Base-by-base conservation (phyloP, 2,329 filamentous ascomycete species). In the Hypocreales sp. region DNA sequence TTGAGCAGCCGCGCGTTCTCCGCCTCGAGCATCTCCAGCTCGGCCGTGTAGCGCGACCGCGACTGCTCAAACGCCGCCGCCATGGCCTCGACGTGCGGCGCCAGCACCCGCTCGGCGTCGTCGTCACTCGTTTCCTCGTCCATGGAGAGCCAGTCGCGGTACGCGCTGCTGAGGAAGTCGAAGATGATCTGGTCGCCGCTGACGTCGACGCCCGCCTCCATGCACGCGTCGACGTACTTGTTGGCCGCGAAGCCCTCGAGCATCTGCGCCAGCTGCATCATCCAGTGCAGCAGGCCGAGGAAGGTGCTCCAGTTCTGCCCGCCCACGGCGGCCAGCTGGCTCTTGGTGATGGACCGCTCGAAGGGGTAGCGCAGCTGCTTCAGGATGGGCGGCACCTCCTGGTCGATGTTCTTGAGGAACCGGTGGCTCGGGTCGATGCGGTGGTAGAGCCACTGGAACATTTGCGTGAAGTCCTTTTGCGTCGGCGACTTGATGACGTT, bases 281-380 rank as follows among this genome's bases (percentile, higher is more conserved):
- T 87, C 90, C 90, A 98, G 56, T 98, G 86, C 27, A 98, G 63
- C 48, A 98, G 61, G 0, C 86, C 90, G 9, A 98, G 61, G 44
- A 98, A 95, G 0, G 83, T 90, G 35, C 79, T 79, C 90, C 90
- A 98, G 47, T 95, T 95, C 53, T 93, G 84, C 3, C 86, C 87
- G 38, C 90, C 90, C 0, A 95, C 90, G 2, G 92, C 90, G 0
- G 83, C 74, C 31, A 98, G 83, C 46, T 93, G 84, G 28, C 83
- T 93, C 53, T 95, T 98, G 29, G 84, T 93, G 42, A 98, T 95
- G 44, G 77, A 86, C 52, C 84, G 82, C 44, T 93, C 84, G 46
- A 84, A 98, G 0, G 90, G 90, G 46, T 98, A 98, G 29, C 87
- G 73, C 44, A 98, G 59, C 48, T 94, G 87, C 47, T 93, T 92